phyloP scores from a whole-genome alignment of 2,329 filamentous ascomycete genomes.

The Ascochyta rabiei region DNA sequence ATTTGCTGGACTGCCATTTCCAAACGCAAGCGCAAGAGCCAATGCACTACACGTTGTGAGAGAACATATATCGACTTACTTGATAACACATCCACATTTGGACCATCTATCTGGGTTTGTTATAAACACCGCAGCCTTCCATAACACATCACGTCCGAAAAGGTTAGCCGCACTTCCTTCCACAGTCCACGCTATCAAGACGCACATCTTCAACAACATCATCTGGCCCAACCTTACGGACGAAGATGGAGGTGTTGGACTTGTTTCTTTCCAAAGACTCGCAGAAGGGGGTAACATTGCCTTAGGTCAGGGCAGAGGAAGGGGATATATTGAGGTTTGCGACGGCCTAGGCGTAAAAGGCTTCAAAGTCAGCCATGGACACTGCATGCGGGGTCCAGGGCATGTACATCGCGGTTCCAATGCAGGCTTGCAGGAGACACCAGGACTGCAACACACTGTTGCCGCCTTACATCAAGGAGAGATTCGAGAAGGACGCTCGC shows the following conservation, averaged over 20 bases:
- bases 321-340: slow-evolving; percentile 86
- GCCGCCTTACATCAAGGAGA: slow-evolving; percentile 32
- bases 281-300: slow-evolving; percentile 87
- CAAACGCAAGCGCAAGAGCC: slow-evolving; percentile 68
- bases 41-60: slow-evolving; percentile 84
- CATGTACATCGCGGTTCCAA: slow-evolving; percentile 53
- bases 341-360: slow-evolving; percentile 89
- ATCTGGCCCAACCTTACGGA: slow-evolving; percentile 98
- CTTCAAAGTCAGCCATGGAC: slow-evolving; percentile 86
- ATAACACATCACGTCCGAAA: slow-evolving; percentile 78
- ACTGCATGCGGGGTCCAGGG: slow-evolving; percentile 72
- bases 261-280: slow-evolving; percentile 88
- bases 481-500: slow-evolving; percentile 36
- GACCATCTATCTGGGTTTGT: slow-evolving; percentile 93
- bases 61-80: slow-evolving; percentile 81
- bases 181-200: slow-evolving; percentile 91
- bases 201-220: slow-evolving; percentile 94
- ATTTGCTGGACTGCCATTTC: slow-evolving; percentile 78
- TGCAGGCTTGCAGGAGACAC: slow-evolving; percentile 47
- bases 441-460: slow-evolving; percentile 29
- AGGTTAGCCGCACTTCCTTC: slow-evolving; percentile 82
- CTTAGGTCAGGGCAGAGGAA: slow-evolving; percentile 77
- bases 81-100: slow-evolving; percentile 96
- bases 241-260: slow-evolving; percentile 90
- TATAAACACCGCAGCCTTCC: slow-evolving; percentile 88